Evolutionary conservation across 1,139 yeast genomes (phyloP).

Genomic region (Geotrichum aggregatum): DNA sequence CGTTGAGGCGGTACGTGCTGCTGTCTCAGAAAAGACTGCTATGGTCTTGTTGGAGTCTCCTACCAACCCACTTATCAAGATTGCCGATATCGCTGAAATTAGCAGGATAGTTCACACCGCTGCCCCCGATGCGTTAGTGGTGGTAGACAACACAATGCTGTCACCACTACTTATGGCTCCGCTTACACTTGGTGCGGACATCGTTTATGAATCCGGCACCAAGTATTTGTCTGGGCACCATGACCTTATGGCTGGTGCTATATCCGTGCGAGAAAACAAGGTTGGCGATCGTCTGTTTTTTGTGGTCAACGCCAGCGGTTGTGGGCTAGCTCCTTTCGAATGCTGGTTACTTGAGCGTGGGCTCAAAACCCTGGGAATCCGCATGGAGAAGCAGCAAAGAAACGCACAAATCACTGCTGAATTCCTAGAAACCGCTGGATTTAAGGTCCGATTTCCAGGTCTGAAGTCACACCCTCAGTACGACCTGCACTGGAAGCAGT

Average conservation of each 20-base stretch:
- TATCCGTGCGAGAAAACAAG: conserved; percentile 61
- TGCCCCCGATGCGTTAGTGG: conserved; percentile 68
- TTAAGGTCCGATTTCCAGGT: conserved; percentile 80
- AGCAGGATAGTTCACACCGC: conserved; percentile 60
- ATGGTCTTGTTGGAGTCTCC: conserved; percentile 85
- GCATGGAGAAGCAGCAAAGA: conserved; percentile 81
- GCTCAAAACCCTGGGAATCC: conserved; percentile 74
- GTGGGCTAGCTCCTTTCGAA: conserved; percentile 88
- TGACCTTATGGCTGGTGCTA: conserved; percentile 91
- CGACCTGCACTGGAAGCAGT: conserved; percentile 70
- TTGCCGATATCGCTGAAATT: conserved; percentile 69
- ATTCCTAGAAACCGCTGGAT: conserved; percentile 56
- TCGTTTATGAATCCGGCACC: conserved; percentile 89
- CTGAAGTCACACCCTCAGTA: conserved; percentile 75
- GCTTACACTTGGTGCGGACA: conserved; percentile 78
- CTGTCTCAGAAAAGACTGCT: conserved; percentile 50
- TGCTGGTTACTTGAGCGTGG: conserved; percentile 86
- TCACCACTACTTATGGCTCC: conserved; percentile 85
- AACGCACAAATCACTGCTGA: conserved; percentile 73
- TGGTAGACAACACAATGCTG: conserved; percentile 95
- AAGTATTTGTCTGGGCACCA: conserved; percentile 91
- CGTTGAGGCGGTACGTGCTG: conserved; percentile 48
- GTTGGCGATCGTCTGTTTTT: conserved; percentile 68
- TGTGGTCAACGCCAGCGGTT: conserved; percentile 83
- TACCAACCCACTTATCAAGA: conserved; percentile 85